Evolutionary conservation across 2,329 filamentous ascomycete genomes (phyloP).

Genomic region (Xylaria hypoxylon): DNA sequence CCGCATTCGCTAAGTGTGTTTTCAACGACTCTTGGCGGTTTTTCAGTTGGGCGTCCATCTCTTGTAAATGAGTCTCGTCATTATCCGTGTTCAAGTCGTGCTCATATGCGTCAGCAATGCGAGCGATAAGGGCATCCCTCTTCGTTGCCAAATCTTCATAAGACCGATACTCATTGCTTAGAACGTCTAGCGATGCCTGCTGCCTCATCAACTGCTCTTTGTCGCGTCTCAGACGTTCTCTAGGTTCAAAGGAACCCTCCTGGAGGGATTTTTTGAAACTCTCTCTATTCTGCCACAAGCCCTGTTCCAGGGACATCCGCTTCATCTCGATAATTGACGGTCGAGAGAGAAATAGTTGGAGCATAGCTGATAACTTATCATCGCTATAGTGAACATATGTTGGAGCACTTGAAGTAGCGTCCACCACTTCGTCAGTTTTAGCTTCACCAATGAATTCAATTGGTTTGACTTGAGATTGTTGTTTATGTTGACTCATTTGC

Average conservation of each 20-base stretch:
- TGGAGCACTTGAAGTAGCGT: constrained; percentile 35
- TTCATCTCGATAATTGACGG: constrained; percentile 53
- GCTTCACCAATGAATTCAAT: constrained; percentile 22
- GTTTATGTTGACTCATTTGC: constrained; percentile 34
- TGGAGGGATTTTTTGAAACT: constrained; percentile 62
- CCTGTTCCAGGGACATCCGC: constrained; percentile 55
- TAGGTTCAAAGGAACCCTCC: constrained; percentile 59
- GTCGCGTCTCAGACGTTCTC: constrained; percentile 61
- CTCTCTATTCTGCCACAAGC: constrained; percentile 60
- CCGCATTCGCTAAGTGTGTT: constrained; percentile 57
- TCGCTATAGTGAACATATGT: constrained; percentile 43
- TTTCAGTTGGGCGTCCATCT: constrained; percentile 59
- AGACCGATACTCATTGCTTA: constrained; percentile 57
- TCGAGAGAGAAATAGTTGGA: constrained; percentile 52
- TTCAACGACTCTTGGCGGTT: constrained; percentile 58
- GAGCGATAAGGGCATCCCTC: constrained; percentile 59
- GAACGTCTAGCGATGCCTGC: constrained; percentile 57
- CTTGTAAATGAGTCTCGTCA: constrained; percentile 63
- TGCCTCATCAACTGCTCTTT: constrained; percentile 62
- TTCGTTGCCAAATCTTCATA: constrained; percentile 58
- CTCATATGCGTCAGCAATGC: constrained; percentile 63
- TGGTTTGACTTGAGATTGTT: constrained; percentile 34
- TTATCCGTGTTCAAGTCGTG: constrained; percentile 64
- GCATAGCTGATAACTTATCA: constrained; percentile 51
- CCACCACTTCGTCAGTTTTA: constrained; percentile 27